These are phyloP conservation scores for Annulohypoxylon truncatum DNA, from an alignment of 2,329 filamentous ascomycete species.

Conservation along the genomic window DNA sequence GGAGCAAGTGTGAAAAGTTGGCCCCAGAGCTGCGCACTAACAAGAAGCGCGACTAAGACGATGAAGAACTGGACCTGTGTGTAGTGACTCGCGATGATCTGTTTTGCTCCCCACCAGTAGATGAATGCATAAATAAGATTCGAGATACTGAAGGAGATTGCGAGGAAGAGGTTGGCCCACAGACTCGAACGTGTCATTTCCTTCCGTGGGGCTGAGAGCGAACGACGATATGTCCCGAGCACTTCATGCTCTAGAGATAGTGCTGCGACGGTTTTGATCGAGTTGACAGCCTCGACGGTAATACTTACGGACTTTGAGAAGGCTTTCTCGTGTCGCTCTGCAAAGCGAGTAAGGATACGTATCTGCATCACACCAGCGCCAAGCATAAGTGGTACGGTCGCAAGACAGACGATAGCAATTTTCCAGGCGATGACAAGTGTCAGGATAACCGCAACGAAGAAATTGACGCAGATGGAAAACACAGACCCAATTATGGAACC, in stretches of 20 bases:
- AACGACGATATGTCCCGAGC: conserved; percentile 63
- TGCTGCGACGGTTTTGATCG: conserved; percentile 71
- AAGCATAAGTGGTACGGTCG: conserved; percentile 75
- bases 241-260: conserved; percentile 66
- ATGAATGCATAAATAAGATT: conserved; percentile 79
- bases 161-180: conserved; percentile 69
- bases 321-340: conserved; percentile 71
- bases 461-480: conserved; percentile 75
- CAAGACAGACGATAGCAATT: conserved; percentile 78
- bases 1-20: conserved; percentile 81
- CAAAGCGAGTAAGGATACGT: conserved; percentile 69
- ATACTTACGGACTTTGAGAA: conserved; percentile 73
- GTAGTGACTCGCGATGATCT: conserved; percentile 74
- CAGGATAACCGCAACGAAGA: conserved; percentile 74
- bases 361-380: conserved; percentile 77
- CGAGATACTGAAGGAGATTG: conserved; percentile 68
- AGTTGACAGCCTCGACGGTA: conserved; percentile 74
- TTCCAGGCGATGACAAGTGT: conserved; percentile 80
- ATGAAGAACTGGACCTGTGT: conserved; percentile 78
- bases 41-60: conserved; percentile 76
- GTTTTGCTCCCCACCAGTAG: conserved; percentile 83
- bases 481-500: conserved; percentile 77
- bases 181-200: conserved; percentile 63
- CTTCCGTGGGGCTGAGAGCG: conserved; percentile 62
- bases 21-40: conserved; percentile 78